Percentiles rank a stretch among this genome's conserved stretches.
phyloP scores from a whole-genome alignment of 2,329 filamentous ascomycete genomes.

The Colletotrichum sp. region DNA sequence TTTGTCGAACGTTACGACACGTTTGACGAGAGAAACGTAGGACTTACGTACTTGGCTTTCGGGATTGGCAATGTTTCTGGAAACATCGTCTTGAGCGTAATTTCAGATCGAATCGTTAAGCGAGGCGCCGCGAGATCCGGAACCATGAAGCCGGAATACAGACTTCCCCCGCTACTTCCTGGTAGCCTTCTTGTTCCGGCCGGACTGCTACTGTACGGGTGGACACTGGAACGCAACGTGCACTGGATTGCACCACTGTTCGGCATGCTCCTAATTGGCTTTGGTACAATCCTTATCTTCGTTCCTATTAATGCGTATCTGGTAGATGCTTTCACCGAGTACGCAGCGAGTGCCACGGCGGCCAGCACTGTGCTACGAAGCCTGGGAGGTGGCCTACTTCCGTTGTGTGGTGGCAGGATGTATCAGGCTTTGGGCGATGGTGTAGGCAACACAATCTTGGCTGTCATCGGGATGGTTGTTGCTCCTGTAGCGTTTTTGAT shows the following conservation, averaged over 20 bases:
- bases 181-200: slow-evolving; percentile 10
- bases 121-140: not conserved
- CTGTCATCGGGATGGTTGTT: slow-evolving; percentile 48
- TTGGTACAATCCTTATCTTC: slow-evolving; percentile 47
- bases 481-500: slow-evolving; percentile 36
- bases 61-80: not conserved
- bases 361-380: slow-evolving; percentile 65
- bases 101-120: not conserved
- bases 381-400: slow-evolving; percentile 33
- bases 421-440: slow-evolving; percentile 20
- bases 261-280: slow-evolving; percentile 52
- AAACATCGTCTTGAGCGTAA: not conserved
- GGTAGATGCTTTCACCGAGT: slow-evolving; percentile 59
- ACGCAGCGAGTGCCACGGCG: slow-evolving; percentile 60
- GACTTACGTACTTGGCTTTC: not conserved
- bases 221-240: slow-evolving; percentile 49
- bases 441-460: slow-evolving; percentile 25
- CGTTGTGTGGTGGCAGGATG: slow-evolving; percentile 12
- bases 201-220: slow-evolving; percentile 29
- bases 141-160: slow-evolving; percentile 23
- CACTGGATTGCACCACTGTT: slow-evolving; percentile 65
- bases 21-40: not conserved
- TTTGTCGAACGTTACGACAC: not conserved
- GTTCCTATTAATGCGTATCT: slow-evolving; percentile 68
- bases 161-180: slow-evolving; percentile 12